A percentile compares a stretch with the other conserved stretches of the same genome.
phyloP scores from a whole-genome alignment of 495 filamentous ascomycete species.

The Jackrogersella multiformis region DNA sequence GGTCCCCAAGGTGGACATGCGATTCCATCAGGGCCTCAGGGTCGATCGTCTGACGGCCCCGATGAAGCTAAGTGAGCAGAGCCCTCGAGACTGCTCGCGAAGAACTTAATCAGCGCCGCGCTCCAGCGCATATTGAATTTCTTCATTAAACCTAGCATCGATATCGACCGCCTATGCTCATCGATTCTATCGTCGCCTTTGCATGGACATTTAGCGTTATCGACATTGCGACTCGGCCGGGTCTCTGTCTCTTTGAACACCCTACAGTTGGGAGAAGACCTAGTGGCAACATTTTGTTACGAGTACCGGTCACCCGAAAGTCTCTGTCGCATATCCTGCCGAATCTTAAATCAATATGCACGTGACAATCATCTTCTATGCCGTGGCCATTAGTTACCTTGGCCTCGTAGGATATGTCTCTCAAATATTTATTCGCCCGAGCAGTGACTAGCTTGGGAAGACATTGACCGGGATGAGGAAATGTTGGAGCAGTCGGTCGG shows the following conservation, averaged over 20 bases:
- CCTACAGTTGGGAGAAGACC: conserved; percentile 20
- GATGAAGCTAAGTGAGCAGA: conserved; percentile 49
- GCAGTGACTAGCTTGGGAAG: conserved; percentile 37
- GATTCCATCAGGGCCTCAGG: conserved; percentile 42
- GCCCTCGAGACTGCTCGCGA: conserved; percentile 26
- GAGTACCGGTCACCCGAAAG: conserved; percentile 25
- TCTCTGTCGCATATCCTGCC: conserved; percentile 33
- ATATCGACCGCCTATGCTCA: conserved; percentile 16
- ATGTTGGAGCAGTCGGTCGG: conserved; percentile 42
- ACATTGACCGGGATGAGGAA: conserved; percentile 39
- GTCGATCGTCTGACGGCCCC: conserved; percentile 45
- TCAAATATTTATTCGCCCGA: conserved; percentile 37
- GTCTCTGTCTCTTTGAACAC: conserved; percentile 23
- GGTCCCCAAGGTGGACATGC: conserved; percentile 39
- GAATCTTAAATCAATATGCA: conserved; percentile 45
- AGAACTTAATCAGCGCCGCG: conserved; percentile 45
- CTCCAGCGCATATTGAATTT: conserved; percentile 42
- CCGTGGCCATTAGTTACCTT: conserved; percentile 38
- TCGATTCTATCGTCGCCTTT: conserved; percentile 28
- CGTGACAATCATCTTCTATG: conserved; percentile 41
- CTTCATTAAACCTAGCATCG: conserved; percentile 42
- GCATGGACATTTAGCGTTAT: conserved; percentile 33
- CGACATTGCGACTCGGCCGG: conserved; percentile 18
- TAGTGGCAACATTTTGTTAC: conserved; percentile 31
- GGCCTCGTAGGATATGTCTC: conserved; percentile 47